Evolutionary conservation across 495 filamentous ascomycete species (phyloP).

Genomic region (Penicillium turbatum): DNA sequence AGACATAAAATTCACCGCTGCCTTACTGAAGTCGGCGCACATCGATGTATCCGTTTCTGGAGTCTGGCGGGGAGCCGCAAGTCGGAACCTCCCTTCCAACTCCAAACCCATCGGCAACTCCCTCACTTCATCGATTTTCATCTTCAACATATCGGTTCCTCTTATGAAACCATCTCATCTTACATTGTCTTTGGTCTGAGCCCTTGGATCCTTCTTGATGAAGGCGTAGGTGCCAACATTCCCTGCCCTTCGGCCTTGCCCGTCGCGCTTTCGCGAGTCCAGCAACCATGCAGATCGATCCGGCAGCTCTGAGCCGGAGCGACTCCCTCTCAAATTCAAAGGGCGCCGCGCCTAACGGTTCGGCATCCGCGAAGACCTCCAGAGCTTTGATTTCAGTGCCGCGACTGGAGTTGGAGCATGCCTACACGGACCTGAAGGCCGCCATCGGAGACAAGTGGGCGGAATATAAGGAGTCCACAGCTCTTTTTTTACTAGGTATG

Average conservation of each 20-base stretch:
- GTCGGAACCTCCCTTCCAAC: slow-evolving; percentile 23
- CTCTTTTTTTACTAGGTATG: slow-evolving; percentile 77
- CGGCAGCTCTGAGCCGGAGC: slow-evolving; percentile 72
- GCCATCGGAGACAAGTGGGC: slow-evolving; percentile 82
- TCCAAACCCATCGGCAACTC: slow-evolving; percentile 23
- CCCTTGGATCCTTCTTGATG: slow-evolving; percentile 31
- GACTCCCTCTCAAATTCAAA: slow-evolving; percentile 59
- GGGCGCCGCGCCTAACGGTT: slow-evolving; percentile 52
- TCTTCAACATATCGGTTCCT: slow-evolving; percentile 26
- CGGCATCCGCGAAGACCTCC: slow-evolving; percentile 50
- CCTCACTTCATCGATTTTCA: slow-evolving; percentile 20
- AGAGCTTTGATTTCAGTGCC: slow-evolving; percentile 64
- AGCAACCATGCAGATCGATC: slow-evolving; percentile 76
- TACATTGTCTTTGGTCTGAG: background rate
- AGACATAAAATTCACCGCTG: background rate
- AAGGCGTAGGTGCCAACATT: slow-evolving; percentile 37
- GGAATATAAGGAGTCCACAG: slow-evolving; percentile 78
- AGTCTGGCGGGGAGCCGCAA: slow-evolving; percentile 25
- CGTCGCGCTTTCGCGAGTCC: slow-evolving; percentile 40
- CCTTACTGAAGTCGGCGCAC: slow-evolving; percentile 10
- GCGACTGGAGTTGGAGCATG: slow-evolving; percentile 85
- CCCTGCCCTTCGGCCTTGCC: slow-evolving; percentile 41
- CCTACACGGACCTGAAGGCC: slow-evolving; percentile 80
- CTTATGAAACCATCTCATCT: slow-evolving; percentile 12
- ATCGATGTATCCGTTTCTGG: slow-evolving; percentile 27